Evolutionary conservation across 768 basidiomycete genomes (phyloP), one percentile per base, ranked within the genome.

Genomic region (Chalciporus piperatus): DNA sequence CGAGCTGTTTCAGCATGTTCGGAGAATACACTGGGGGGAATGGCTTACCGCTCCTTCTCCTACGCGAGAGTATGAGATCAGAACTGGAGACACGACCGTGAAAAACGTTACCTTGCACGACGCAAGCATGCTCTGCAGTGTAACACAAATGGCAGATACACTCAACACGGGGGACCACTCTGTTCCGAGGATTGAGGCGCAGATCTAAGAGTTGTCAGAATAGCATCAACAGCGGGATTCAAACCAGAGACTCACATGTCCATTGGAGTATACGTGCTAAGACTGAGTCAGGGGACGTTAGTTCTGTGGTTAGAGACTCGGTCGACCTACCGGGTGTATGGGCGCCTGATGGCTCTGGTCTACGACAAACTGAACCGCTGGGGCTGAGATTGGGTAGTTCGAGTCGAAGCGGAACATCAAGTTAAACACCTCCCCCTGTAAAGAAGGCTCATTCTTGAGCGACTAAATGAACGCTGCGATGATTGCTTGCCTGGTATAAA

Each of bases 121-220:
- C 20, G 90, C 92, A 51, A 95, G 77, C 92, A 95, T 95, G 61
- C 88, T 90, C 72, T 94, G 92, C 42, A 95, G 70, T 4, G 92
- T 93, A 16, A 92, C 80, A 61, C 89, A 92, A 39, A 93, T 82
- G 3, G 89, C 80, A 23, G 85, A 76, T 19, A 90, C 89, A 54
- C 86, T 90, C 56, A 92, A 70, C n/a, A 92, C 89, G 0, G 90
- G 92, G 10, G 88, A 90, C 91, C 91, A 93, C 57, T 92, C 92
- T 59, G 80, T 87, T 23, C 90, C 92, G 8, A 95, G 81, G 50
- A 95, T 92, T 13, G 89, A 92, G 9, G 89, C 90, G 63, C 92
- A 94, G 59, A 94, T 93, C 87, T 93, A 35, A 19, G 42, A 33
- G 43, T 25, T 43, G 50, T 60, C 50, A 63, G 51, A 53, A 47